Conservation (phyloP, 169 alveolate genomes). For the Amoebophrya sp. region DNA sequence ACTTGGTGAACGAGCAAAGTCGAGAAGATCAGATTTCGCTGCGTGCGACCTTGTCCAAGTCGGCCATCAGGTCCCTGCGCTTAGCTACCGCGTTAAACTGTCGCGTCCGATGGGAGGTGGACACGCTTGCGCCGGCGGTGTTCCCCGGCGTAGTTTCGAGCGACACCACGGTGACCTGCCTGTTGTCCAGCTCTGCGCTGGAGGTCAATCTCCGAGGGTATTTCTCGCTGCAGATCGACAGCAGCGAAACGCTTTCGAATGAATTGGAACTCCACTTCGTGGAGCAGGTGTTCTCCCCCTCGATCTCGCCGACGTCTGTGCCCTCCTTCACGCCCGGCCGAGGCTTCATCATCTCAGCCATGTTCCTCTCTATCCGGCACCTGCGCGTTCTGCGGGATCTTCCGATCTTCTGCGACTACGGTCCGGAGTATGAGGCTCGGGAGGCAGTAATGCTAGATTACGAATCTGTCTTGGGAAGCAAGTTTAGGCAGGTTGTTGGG, state of each 20-base stretch:
- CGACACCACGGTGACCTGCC: neutral
- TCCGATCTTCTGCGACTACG: neutral
- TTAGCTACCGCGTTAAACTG: neutral
- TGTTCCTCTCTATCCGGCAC: neutral
- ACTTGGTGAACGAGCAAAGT: neutral
- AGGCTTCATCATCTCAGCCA: neutral
- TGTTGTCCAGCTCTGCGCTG: neutral
- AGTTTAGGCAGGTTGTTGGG: neutral
- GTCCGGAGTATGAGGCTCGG: neutral
- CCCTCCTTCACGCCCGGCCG: neutral
- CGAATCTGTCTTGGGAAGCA: neutral
- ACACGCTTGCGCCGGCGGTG: neutral
- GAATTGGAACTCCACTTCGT: neutral
- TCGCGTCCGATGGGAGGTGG: neutral
- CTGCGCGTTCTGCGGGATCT: neutral
- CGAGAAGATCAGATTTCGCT: neutral
- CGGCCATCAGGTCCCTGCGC: neutral
- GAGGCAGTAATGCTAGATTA: neutral
- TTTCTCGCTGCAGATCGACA: neutral
- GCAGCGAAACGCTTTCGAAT: neutral
- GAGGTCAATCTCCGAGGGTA: neutral
- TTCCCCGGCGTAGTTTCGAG: neutral
- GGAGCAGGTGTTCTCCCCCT: neutral
- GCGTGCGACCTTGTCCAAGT: neutral
- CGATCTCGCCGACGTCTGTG: neutral